Base-by-base conservation (phyloP, 192 early-diverging fungal species). In the Coemansia sp. region DNA sequence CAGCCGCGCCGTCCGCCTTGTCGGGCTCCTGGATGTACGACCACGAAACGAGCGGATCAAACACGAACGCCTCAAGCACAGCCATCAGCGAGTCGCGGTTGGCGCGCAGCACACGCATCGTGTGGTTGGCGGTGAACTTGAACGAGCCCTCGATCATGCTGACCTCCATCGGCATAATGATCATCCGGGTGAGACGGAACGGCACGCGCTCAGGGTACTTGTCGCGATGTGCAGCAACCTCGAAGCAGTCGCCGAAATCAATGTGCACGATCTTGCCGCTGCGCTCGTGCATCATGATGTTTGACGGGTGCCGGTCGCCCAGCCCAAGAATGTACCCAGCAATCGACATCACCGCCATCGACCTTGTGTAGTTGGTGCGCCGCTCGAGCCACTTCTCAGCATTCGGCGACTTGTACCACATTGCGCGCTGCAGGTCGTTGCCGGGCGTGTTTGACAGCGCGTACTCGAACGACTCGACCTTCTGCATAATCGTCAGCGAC, bases 51-150 rank as follows among this genome's bases (percentile, higher is more conserved):
- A 79, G 61, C 21, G 98, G 98, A 69, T 99, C 98, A 78, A 96
- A 94, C 8, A 99, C 95, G 80, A 99, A 99, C 12, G 98, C 95
- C 69, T 99, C 96, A 21, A 99, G 82, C 9, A 99, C 95, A 49
- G 98, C 98, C 98, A 99, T 99, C 72, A 99, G 82, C 77, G 91
- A 93, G 63, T 99, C 98, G 65, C 96, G 96, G 85, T 98, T 98
- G 15, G 93, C 91, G 0, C 98, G 86, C 61, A 99, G 71, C 1
- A 99, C 95, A 10, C 92, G 86, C 96, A 99, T 98, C 5, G 97
- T 95, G 63, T 95, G 89, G 73, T 98, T 92, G 75, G 94, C 96
- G 0, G 98, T 96, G 22, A 92, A 93, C 64, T 94, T 88, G 86
- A 97, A 99, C 68, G 90, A 93, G 60, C 98, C 98, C 75, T 99